These are phyloP conservation scores for Endotrypanum monterogeii DNA, from an alignment of 208 protist species.

Conservation along the genomic window DNA sequence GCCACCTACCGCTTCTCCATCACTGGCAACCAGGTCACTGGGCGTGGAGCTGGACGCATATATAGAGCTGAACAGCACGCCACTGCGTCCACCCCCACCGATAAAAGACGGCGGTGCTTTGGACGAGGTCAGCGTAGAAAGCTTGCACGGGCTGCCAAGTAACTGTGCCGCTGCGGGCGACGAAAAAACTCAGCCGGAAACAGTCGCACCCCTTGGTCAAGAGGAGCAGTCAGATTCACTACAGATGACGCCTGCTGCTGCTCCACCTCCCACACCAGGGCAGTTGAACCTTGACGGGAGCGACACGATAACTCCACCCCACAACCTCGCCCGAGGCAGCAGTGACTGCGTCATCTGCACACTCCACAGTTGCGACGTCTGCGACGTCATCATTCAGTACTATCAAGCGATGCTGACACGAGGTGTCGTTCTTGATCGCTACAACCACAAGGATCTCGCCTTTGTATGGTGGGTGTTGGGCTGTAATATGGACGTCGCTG, in stretches of 20 bases:
- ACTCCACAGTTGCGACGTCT: slow-evolving; percentile 39
- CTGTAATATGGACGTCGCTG: slow-evolving; percentile 66
- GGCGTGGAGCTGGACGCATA: slow-evolving; percentile 25
- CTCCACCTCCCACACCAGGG: slow-evolving; percentile 1
- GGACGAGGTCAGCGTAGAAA: neutral
- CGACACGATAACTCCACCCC: neutral
- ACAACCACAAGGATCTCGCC: slow-evolving; percentile 79
- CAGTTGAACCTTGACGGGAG: neutral
- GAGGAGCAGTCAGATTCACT: neutral
- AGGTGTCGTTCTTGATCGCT: slow-evolving; percentile 81
- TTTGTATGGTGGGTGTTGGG: slow-evolving; percentile 88
- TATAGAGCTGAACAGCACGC: slow-evolving; percentile 26
- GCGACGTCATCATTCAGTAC: slow-evolving; percentile 61
- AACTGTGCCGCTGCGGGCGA: neutral
- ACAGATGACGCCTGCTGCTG: slow-evolving; percentile 7
- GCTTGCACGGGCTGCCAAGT: neutral
- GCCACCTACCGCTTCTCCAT: neutral
- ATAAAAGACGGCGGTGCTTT: neutral
- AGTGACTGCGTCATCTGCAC: neutral
- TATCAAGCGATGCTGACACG: slow-evolving; percentile 78
- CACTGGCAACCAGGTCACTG: slow-evolving; percentile 10
- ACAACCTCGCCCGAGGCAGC: neutral
- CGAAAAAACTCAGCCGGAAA: neutral
- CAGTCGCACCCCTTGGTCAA: neutral
- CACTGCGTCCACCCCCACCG: slow-evolving; percentile 19